Conservation (phyloP, 768 basidiomycete genomes). For the Phaeolepiota aurea region DNA sequence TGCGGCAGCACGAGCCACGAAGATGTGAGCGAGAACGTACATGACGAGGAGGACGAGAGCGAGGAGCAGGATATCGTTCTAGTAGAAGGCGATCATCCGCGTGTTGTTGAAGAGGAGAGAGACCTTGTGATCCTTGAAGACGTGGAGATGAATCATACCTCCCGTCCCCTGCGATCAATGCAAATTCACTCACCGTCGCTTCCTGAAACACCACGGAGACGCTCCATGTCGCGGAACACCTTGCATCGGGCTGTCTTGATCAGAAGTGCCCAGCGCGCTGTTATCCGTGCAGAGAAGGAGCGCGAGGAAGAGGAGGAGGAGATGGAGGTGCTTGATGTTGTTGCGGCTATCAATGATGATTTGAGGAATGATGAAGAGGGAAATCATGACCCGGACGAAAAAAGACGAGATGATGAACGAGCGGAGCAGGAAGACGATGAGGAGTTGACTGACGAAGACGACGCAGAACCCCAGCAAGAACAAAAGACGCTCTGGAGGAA, state of each 20-base stretch:
- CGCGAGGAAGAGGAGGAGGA: conserved; percentile 42
- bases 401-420: conserved; percentile 11
- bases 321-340: conserved; percentile 41
- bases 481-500: conserved; percentile 33
- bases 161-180: no score
- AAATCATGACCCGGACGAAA: conserved; percentile 13
- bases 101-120: conserved; percentile 60
- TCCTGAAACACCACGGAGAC: conserved; percentile 26
- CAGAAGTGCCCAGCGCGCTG: conserved; percentile 57
- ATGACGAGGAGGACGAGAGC: conserved; percentile 21
- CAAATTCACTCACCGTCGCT: conserved; percentile 11
- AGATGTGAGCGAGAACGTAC: no score
- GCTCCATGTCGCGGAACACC: conserved; percentile 35
- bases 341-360: conserved; percentile 29
- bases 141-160: no score
- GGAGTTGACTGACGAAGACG: conserved; percentile 20
- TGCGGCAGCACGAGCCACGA: no score
- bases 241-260: conserved; percentile 67
- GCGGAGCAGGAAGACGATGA: conserved; percentile 14
- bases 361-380: conserved; percentile 20
- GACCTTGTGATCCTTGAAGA: conserved; percentile 70
- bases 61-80: conserved; percentile 47
- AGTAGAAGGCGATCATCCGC: conserved; percentile 58
- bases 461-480: conserved; percentile 11
- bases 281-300: conserved; percentile 42